These are phyloP conservation scores for Gaeumannomyces sp. DNA, from an alignment of 2,329 filamentous ascomycete genomes.

Conservation along the genomic window DNA sequence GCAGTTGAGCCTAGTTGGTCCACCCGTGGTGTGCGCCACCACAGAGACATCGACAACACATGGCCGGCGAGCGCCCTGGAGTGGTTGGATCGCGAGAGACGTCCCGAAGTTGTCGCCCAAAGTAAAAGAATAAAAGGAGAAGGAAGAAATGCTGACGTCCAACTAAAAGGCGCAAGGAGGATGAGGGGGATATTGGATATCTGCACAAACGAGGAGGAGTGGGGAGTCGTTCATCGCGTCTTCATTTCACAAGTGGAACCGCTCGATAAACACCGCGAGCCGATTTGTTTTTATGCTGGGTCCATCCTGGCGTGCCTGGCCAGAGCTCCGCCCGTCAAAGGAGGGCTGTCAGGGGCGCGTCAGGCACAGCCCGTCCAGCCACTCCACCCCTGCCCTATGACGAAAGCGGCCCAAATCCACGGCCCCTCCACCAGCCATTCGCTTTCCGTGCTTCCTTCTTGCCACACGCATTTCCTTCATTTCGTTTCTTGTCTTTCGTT, in stretches of 20 bases:
- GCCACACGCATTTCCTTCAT: neutral
- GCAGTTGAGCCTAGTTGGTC: neutral
- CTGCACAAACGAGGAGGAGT: constrained; percentile 4
- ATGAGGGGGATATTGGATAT: neutral
- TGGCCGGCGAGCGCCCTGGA: neutral
- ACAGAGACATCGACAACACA: neutral
- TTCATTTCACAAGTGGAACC: neutral
- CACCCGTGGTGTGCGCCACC: neutral
- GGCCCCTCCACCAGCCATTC: neutral
- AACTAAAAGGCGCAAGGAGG: neutral
- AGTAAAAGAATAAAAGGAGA: neutral
- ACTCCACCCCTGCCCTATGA: neutral
- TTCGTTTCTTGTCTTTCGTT: neutral
- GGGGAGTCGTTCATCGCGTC: constrained; percentile 5
- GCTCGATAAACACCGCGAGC: neutral
- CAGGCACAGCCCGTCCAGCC: neutral
- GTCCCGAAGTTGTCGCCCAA: neutral
- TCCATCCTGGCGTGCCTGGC: neutral
- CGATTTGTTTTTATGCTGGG: neutral
- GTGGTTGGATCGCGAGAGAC: no score
- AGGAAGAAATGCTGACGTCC: neutral
- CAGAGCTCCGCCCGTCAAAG: neutral
- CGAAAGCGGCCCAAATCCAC: neutral
- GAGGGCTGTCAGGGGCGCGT: neutral
- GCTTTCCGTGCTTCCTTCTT: neutral